Evolutionary conservation across 2,329 filamentous ascomycete genomes (phyloP).

Genomic region (Hypoxylon sp.): DNA sequence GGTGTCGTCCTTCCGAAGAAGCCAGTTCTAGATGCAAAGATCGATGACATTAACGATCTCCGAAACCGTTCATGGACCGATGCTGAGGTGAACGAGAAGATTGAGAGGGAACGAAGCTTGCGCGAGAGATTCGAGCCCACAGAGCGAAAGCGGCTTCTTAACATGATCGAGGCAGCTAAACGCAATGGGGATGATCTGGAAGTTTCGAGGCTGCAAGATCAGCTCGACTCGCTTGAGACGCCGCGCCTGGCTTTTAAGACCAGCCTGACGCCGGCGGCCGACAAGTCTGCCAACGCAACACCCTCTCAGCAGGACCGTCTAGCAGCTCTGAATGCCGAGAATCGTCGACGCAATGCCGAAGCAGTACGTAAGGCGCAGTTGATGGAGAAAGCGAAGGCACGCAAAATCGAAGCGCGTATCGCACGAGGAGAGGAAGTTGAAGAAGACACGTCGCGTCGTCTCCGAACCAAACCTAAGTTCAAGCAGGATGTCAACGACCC

Average conservation of each 20-base stretch:
- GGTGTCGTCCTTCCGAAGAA: conserved; percentile 80
- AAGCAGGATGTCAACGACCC: conserved; percentile 71
- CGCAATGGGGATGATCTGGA: conserved; percentile 71
- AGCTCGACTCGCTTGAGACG: conserved; percentile 71
- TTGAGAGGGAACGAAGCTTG: conserved; percentile 76
- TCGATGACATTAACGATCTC: conserved; percentile 82
- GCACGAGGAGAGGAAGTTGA: conserved; percentile 72
- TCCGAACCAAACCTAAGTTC: conserved; percentile 75
- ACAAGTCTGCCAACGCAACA: conserved; percentile 62
- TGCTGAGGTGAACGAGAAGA: conserved; percentile 81
- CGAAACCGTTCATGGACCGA: conserved; percentile 86
- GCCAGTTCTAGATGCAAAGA: conserved; percentile 75
- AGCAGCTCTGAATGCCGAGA: conserved; percentile 84
- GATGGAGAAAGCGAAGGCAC: conserved; percentile 76
- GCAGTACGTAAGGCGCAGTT: conserved; percentile 91
- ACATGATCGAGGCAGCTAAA: conserved; percentile 74
- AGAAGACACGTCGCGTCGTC: conserved; percentile 70
- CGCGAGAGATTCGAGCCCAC: conserved; percentile 74
- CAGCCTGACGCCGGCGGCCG: conserved; percentile 64
- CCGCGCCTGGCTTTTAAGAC: conserved; percentile 81
- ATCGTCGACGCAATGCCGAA: conserved; percentile 86
- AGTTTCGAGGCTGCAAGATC: conserved; percentile 65
- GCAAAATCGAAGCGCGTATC: conserved; percentile 69
- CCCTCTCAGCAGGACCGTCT: conserved; percentile 82
- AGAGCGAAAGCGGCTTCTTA: conserved; percentile 75